Evolutionary conservation across 177 flowering plant genomes (phyloP), one percentile per base, ranked within the genome.

Genomic region (Tripterygium wilfordii): DNA sequence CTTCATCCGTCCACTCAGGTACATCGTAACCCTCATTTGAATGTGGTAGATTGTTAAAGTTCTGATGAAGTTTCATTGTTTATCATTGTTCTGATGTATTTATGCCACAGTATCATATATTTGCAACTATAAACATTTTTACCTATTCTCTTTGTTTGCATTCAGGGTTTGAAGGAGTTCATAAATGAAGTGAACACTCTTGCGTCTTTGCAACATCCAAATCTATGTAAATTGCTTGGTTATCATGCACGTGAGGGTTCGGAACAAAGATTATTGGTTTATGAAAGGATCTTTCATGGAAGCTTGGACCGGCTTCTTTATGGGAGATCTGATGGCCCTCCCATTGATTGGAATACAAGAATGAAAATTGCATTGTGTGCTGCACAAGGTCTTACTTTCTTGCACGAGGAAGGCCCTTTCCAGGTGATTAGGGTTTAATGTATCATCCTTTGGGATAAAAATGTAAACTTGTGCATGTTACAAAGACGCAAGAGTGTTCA

Each of bases 401-500:
- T 92, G 70, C 99, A 92, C 43, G 99, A 92, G 62, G 97, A 89
- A 75, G 96, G 97, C 3, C 98, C 98, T 49, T 92, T 92, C 57
- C 98, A 88, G 96, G 98, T 92, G 75, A 21, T 29, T 19, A 49
- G 25, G 36, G n/a, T n/a, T n/a, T n/a, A n/a, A n/a, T n/a, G n/a
- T n/a, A n/a, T n/a, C n/a, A n/a, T n/a, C n/a, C n/a, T n/a, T n/a
- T n/a, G n/a, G n/a, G n/a, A n/a, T n/a, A n/a, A n/a, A 42, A 42
- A 5, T 5, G 7, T 29, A 30, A 30, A 30, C 7, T 6, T 12
- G 12, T 12, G 7, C 12, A 30, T 30, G 7, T 12, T 12, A 12
- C 33, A n/a, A n/a, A n/a, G n/a, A n/a, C 12, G 12, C 33, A 30
- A 12, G 8, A 7, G 7, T 30, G 12, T 1, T 0, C 3, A 22